Evolutionary conservation across 129 eudicot genomes (phyloP).

Genomic region (Solidago caesia): DNA sequence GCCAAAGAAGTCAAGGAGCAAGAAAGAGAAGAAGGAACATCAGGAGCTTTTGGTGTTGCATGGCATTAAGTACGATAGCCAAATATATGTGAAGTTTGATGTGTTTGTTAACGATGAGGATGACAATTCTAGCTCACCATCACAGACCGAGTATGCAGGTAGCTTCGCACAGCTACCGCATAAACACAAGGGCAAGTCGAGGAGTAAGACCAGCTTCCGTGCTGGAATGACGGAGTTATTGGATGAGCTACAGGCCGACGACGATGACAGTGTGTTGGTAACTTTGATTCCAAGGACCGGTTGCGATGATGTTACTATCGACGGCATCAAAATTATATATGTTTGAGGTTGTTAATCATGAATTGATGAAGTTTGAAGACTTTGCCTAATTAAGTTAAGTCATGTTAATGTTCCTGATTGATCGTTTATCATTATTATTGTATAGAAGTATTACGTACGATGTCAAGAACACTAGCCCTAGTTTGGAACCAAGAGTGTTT

Average conservation of each 20-base stretch:
- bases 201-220: not conserved
- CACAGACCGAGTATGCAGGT: constrained; percentile 10
- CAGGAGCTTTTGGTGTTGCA: not conserved
- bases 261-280: constrained; percentile 29
- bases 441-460: too few species aligned
- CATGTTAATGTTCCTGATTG: too few species aligned
- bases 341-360: not conserved
- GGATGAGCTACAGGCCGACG: constrained; percentile 36
- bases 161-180: constrained; percentile 10
- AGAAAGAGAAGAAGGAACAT: not conserved
- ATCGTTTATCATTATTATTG: too few species aligned
- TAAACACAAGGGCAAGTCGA: not conserved
- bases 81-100: constrained; percentile 3
- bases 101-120: constrained; percentile 5
- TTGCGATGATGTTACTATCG: constrained; percentile 7
- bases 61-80: not conserved
- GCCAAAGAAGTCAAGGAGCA: not conserved
- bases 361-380: too few species aligned
- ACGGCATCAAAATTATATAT: constrained; percentile 14
- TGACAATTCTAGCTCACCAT: not conserved
- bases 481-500: too few species aligned
- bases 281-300: constrained; percentile 21
- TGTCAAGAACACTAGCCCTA: too few species aligned
- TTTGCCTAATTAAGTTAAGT: too few species aligned
- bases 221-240: constrained; percentile 22